A percentile compares a stretch with the other conserved stretches of the same genome.
Evolutionary conservation across 164 flowering plant species (phyloP).

Genomic region (Chimonanthus salicifolius): DNA sequence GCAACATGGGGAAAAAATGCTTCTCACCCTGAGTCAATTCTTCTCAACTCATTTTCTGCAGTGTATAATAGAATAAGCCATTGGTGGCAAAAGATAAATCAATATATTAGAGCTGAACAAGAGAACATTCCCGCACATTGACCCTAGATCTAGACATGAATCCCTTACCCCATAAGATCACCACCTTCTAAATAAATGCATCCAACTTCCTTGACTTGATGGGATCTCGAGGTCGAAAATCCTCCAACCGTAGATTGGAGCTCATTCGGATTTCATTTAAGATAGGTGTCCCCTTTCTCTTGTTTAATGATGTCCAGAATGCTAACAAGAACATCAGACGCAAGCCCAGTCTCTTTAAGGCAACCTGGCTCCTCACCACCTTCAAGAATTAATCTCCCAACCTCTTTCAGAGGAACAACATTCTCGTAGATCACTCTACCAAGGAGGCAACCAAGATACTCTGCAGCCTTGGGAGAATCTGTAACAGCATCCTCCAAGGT

Average conservation of each 20-base stretch:
- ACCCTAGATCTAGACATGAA: background rate
- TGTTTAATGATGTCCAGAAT: conserved; percentile 36
- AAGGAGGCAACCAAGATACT: conserved; percentile 61
- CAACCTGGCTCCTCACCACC: conserved; percentile 64
- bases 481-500: conserved; percentile 64
- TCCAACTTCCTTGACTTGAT: conserved; percentile 44
- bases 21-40: background rate
- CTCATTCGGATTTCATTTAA: conserved; percentile 33
- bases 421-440: conserved; percentile 46
- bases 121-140: conserved; percentile 1
- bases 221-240: conserved; percentile 46
- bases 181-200: conserved; percentile 43
- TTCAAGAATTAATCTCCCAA: conserved; percentile 38
- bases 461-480: conserved; percentile 81
- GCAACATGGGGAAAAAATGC: background rate
- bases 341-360: conserved; percentile 43
- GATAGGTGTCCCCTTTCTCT: conserved; percentile 42
- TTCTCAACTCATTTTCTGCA: background rate
- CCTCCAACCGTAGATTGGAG: conserved; percentile 42
- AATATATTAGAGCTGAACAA: conserved; percentile 6
- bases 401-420: conserved; percentile 41
- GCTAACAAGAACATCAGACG: conserved; percentile 59
- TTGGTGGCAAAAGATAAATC: conserved; percentile 5
- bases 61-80: background rate
- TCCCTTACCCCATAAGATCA: conserved; percentile 5